A percentile compares a stretch with the other conserved stretches of the same genome.
Evolutionary conservation across 176 grass and related monocot genomes (phyloP).

Genomic region (Carex kokanica): DNA sequence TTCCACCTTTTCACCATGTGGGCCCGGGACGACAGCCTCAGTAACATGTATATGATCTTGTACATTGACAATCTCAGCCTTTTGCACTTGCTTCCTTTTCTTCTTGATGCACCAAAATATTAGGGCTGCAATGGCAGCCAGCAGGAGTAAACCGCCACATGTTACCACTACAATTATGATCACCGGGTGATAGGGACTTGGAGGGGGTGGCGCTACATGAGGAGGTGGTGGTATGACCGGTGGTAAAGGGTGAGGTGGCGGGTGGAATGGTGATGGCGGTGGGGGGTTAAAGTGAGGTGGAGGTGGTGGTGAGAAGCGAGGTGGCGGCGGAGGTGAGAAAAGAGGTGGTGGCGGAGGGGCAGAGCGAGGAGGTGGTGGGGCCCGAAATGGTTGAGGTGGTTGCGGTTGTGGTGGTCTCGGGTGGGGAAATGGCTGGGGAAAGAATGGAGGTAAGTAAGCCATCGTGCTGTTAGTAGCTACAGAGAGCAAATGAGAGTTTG

Average conservation of each 20-base stretch:
- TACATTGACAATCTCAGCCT: slow-evolving; percentile 43
- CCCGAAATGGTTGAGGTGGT: slow-evolving; percentile 38
- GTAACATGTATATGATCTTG: slow-evolving; percentile 56
- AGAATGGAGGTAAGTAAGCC: background rate
- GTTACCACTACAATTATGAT: slow-evolving; percentile 75
- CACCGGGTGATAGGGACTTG: slow-evolving; percentile 41
- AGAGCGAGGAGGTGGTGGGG: slow-evolving; percentile 8
- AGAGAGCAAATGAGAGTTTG: slow-evolving; percentile 10
- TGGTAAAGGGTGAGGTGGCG: slow-evolving; percentile 28
- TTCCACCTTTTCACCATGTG: slow-evolving; percentile 29
- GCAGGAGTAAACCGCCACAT: slow-evolving; percentile 49
- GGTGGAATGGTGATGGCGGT: slow-evolving; percentile 23
- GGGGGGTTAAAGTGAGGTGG: background rate
- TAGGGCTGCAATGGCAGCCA: slow-evolving; percentile 51
- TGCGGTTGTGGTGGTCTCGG: slow-evolving; percentile 28
- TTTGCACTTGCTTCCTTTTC: slow-evolving; percentile 28
- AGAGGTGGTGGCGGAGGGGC: background rate
- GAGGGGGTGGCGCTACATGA: slow-evolving; percentile 34
- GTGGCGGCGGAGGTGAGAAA: background rate
- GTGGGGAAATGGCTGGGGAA: slow-evolving; percentile 24
- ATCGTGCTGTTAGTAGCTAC: slow-evolving; percentile 25
- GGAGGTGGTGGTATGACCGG: slow-evolving; percentile 21
- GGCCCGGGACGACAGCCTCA: slow-evolving; percentile 30
- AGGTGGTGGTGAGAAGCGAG: background rate
- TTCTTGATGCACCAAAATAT: slow-evolving; percentile 72